Base-by-base conservation (phyloP, 352 stramenopile genomes). In the Phytophthora idaei region DNA sequence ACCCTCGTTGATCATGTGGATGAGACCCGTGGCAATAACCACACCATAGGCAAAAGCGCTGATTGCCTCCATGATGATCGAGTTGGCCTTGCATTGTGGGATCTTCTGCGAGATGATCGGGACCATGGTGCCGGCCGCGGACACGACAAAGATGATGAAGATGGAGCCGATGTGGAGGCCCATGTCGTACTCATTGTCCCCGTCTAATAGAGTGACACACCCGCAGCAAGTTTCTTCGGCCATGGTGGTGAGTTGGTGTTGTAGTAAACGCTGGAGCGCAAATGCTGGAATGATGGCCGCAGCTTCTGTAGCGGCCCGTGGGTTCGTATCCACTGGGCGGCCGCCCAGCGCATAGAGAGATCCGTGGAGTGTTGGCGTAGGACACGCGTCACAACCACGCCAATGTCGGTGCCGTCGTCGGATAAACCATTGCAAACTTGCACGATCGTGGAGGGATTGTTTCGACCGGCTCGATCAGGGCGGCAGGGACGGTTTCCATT, bases 1-100 rank as follows among this genome's bases (percentile, higher is more conserved):
- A 15, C 74, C 82, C 31, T 90, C 81, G 54, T 76, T 87, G 31
- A 90, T 67, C 74, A 92, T 89, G 74, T 94, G 86, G 57, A 94
- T 89, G 36, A 92, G 73, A 32, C 80, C 77, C 17, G 84, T 90
- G 50, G 75, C 64, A 46, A 92, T 76, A 42, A 94, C 80, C 4
- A 90, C 82, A 52, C 86, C 86, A 59, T 85, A 86, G 1, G 79
- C 80, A 51, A 92, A 87, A 1, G 80, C 70, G 39, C 83, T 78
- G 39, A 90, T 74, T 37, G 74, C 75, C 51, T 85, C 71, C 61
- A 90, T 78, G 28, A 81, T 71, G 15, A 84, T 36, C 29, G 73
- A 77, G n/a, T 79, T 80, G 59, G 68, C 50, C 12, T 69, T 63
- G 27, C 74, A 69, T 10, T 69, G 57, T 29, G 73, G 62, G 12